Percentiles rank a stretch among this genome's conserved stretches.
Evolutionary conservation across 2,329 filamentous ascomycete species (phyloP).

Genomic region (Lanzia echinophila): DNA sequence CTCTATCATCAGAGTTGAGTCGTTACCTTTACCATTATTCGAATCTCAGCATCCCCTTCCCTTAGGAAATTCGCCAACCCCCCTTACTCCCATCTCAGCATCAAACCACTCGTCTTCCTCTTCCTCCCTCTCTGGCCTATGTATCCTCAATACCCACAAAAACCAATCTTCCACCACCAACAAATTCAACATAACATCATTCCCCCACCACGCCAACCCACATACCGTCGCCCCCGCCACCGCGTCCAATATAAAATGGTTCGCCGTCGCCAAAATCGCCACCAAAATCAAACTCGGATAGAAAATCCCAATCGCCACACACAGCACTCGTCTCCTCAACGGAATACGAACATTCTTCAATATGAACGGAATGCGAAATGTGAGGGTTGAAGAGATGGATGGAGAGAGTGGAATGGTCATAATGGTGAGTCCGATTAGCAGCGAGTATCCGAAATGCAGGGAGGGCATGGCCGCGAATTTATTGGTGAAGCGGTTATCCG

Average conservation of each 20-base stretch:
- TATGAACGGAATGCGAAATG: conserved; percentile 23
- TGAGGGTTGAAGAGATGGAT: conserved; percentile 32
- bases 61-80: neutral
- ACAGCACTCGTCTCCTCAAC: conserved; percentile 42
- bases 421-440: conserved; percentile 65
- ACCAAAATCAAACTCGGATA: conserved; percentile 59
- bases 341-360: conserved; percentile 36
- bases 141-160: conserved; percentile 52
- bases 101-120: conserved; percentile 2
- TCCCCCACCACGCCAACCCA: conserved; percentile 48
- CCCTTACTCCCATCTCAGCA: neutral
- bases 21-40: neutral
- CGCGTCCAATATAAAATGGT: conserved; percentile 60
- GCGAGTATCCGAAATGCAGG: conserved; percentile 68
- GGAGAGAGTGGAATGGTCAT: conserved; percentile 56
- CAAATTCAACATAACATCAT: conserved; percentile 49
- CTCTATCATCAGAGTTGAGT: too few species aligned
- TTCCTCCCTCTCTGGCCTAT: conserved; percentile 45
- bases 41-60: neutral
- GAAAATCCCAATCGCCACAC: conserved; percentile 46
- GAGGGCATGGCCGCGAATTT: conserved; percentile 74
- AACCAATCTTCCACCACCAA: conserved; percentile 60
- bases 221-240: conserved; percentile 57
- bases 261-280: conserved; percentile 55
- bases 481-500: conserved; percentile 66